phyloP scores from a whole-genome alignment of 345 rosid genomes.

The Salix suchowensis region DNA sequence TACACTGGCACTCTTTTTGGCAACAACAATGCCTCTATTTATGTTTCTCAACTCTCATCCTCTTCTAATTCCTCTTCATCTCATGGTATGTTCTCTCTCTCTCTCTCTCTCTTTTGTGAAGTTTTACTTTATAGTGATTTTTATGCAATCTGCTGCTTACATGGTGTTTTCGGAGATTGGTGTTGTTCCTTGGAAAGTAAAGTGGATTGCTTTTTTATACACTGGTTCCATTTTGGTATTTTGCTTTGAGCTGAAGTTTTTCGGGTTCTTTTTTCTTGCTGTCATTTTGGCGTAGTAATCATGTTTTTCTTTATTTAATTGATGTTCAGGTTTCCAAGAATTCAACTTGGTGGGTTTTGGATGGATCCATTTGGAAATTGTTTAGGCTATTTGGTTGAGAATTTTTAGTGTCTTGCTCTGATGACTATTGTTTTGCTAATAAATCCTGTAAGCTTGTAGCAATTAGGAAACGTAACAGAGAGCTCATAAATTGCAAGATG shows the following conservation, averaged over 20 bases:
- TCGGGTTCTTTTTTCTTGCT: neutral
- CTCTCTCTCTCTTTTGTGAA: neutral
- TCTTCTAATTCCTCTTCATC: slow-evolving; percentile 24
- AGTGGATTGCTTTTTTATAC: no score
- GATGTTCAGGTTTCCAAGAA: neutral
- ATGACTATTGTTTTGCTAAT: neutral
- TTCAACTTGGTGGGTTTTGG: neutral
- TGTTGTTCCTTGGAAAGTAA: neutral
- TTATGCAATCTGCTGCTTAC: neutral
- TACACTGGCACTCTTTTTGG: slow-evolving; percentile 79
- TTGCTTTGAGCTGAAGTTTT: no score
- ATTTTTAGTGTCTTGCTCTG: neutral
- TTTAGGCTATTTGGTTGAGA: neutral
- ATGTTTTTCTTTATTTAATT: neutral
- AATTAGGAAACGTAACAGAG: neutral
- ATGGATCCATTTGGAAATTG: no score
- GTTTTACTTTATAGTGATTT: neutral
- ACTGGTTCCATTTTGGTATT: neutral
- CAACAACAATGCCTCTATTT: slow-evolving; percentile 42
- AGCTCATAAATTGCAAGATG: neutral
- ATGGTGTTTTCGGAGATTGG: neutral
- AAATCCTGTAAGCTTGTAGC: neutral
- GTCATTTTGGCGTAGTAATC: neutral
- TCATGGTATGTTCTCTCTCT: slow-evolving; percentile 14
- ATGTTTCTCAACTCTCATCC: slow-evolving; percentile 33